Evolutionary conservation across 2,329 filamentous ascomycete genomes (phyloP), one percentile per base, ranked within the genome.

Genomic region (Chaetoscypha palmicola): DNA sequence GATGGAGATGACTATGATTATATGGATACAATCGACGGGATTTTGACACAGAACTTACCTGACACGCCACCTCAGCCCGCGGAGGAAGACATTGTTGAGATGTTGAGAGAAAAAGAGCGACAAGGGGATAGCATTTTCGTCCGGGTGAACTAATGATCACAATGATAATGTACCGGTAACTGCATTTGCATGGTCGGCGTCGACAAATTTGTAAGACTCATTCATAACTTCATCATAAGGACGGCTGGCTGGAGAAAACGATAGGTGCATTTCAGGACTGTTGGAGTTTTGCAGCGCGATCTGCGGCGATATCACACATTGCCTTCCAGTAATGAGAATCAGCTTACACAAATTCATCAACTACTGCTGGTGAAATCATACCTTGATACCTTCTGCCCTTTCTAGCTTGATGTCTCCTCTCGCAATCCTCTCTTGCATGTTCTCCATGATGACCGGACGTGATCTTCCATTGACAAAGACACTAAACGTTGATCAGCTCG

Each of bases 221-320:
- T n/a, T 47, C 35, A 36, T 26, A 14, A 11, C 30, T 21, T 43
- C 26, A 20, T 19, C 26, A 48, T 45, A 43, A 35, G 31, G 17
- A 43, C 42, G 46, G 38, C 33, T 17, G 41, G 35, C 35, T 38
- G 43, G 35, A 38, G 39, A 45, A 30, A 42, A 40, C 26, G 26
- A 19, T 11, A 38, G 24, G 41, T 44, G 41, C 42, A 45, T 47
- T 40, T 31, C 34, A 37, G 16, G 45, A 34, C 34, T 45, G 43
- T 39, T 53, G 49, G 39, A 48, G 50, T 43, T 48, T 48, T 23
- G 65, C 63, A 1, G 83, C 86, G 38, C 90, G 76, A 58, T 95
- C 87, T 40, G 77, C 76, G 22, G 90, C 90, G 59, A 96, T 96
- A 57, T 89, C 85, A 59, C 87, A 88, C 86, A 96, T 95, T 31